Evolutionary conservation across 345 rosid genomes (phyloP), one percentile per base, ranked within the genome.

Genomic region (Citrus sp.): DNA sequence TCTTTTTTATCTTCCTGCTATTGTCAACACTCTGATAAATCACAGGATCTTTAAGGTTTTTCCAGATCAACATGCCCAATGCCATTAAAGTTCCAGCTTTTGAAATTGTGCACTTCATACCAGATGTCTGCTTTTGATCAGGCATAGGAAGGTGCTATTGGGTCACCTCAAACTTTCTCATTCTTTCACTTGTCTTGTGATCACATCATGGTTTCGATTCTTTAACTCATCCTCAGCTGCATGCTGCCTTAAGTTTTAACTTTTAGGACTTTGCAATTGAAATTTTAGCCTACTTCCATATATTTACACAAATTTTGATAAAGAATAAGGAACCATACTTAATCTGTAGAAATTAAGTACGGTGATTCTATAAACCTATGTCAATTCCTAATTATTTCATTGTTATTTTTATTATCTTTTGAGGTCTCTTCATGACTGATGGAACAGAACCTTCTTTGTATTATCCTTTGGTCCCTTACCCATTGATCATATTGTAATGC

Each of bases 401-500:
- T 60, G 22, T 9, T 7, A 73, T 16, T 12, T 60, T 49, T 35
- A 25, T 58, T 58, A 25, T 73, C 32, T 27, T 40, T 24, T 40
- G 21, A n/a, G 37, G 54, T 35, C 76, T 35, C 28, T 63, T 49
- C 16, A 37, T 32, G 37, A 25, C 55, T 25, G 18, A 59, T 58
- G 32, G 37, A 73, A 42, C 35, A 66, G 18, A 54, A 25, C 72
- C 22, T 61, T 77, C 30, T 66, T 70, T 63, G 7, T 51, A 51
- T 49, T 32, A 1, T 32, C 32, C 60, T 32, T n/a, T 8, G 8
- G 22, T 76, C 35, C 40, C 28, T 35, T 1, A n/a, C 14, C 4
- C 2, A 19, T 5, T 46, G 9, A 68, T 32, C 27, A 38, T 35
- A 21, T 70, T 67, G 67, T 42, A 42, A 72, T 83, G 79, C 87